These are phyloP conservation scores for Scopulariopsis brevicaulis DNA, from an alignment of 2,329 filamentous ascomycete genomes.

Conservation along the genomic window DNA sequence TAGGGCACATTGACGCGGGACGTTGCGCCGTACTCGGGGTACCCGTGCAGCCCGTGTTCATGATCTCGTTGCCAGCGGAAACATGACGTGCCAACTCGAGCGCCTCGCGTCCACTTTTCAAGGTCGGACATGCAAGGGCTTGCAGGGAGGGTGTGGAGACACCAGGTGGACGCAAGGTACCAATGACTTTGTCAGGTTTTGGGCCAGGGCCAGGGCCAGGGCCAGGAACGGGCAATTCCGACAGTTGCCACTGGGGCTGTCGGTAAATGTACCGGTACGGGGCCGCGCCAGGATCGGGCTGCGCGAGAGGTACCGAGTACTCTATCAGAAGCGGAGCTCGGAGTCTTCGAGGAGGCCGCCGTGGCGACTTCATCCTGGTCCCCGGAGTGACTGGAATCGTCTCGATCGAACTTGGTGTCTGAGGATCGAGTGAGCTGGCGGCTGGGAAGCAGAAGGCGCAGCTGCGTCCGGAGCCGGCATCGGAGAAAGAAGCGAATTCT, in stretches of 20 bases:
- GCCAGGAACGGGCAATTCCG: not conserved
- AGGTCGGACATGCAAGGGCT: not conserved
- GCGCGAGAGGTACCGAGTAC: not conserved
- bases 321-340: not conserved
- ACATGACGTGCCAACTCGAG: not conserved
- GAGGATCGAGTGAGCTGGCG: not conserved
- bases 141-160: not conserved
- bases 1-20: too few relatives aligned
- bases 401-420: not conserved
- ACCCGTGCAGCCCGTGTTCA: not conserved
- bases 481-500: too few relatives aligned
- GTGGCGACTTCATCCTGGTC: not conserved
- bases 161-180: not conserved
- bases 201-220: not conserved
- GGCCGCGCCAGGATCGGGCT: not conserved
- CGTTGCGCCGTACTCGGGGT: too few relatives aligned
- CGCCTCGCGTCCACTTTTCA: not conserved
- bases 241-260: not conserved
- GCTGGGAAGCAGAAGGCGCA: not conserved
- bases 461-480: not conserved
- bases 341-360: not conserved
- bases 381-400: not conserved
- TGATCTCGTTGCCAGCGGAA: not conserved
- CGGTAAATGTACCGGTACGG: not conserved
- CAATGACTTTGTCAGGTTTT: not conserved